Evolutionary conservation across 805 yeast genomes (phyloP), one percentile per base, ranked within the genome.

Genomic region (Clavispora fructus): DNA sequence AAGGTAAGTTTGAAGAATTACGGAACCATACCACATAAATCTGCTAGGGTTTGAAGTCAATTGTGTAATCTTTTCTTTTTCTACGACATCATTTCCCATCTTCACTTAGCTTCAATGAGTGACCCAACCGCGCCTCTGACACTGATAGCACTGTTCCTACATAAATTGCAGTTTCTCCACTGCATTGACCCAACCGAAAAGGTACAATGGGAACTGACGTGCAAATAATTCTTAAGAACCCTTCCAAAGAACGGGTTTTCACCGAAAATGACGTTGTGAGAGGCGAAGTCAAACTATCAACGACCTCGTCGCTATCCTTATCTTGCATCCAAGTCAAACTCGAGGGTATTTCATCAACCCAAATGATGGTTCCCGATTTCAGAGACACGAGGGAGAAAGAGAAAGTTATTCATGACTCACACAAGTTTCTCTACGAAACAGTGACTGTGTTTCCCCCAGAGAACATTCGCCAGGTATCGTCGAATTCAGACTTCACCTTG

Each of bases 391-490:
- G 29, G n/a, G 11, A 2, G 31, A 39, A 30, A n/a, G 28, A 55
- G 46, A n/a, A 31, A 43, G 32, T 54, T 7, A 42, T 68, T 8
- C 58, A 48, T 33, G 79, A 74, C 51, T 57, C 57, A 7, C 83
- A 79, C 55, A 69, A 70, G 46, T 60, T 78, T 9, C 62, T 79
- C 17, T 78, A 78, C 52, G 80, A 77, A 44, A 70, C 79, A 1
- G 46, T 55, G 26, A 68, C 77, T 0, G 77, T 79, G 25, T 79
- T 79, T 46, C 83, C 83, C 1, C 79, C 83, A 0, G 68, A 65
- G 12, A 74, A 77, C 43, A 68, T 77, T 11, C 59, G 79, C 19
- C 58, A 63, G 40, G 77, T 74, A 1, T 65, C 76, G 26, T 62
- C 56, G 35, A 64, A 73, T 9, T 68, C 69, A 47, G 78, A 69